Base-by-base conservation (phyloP, 1,284 basidiomycete species). In the Melampsora americana region DNA sequence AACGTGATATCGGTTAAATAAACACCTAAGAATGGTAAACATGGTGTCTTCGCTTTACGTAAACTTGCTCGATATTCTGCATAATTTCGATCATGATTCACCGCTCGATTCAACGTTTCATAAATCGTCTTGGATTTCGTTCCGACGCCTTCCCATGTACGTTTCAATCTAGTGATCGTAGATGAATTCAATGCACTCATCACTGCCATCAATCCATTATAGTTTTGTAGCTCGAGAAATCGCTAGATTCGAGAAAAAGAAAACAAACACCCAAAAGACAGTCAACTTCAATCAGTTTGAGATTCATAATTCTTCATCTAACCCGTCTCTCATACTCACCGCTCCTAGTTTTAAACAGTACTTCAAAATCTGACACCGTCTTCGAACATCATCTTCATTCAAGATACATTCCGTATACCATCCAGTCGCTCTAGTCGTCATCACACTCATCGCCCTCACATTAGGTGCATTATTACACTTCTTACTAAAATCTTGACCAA, bases 1-100 rank as follows among this genome's bases (percentile, higher is more conserved):
- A 98, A 99, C 1, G 94, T 98, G 78, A 97, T 87, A 83, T 95
- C 93, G 4, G 93, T 94, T 78, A 94, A 85, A 83, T 93, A 93
- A 28, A 92, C n/a, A 92, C 93, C 62, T 95, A 78, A 86, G 87
- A 96, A 96, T 5, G 94, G 94, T 28, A 97, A 88, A 30, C 92
- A 93, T 23, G 94, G 92, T 11, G 92, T 90, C 2, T 88, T 87
- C 16, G 90, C 92, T 79, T 91, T 91, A 6, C 82, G 77, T 30
- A 82, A 77, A 62, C 87, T 88, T 69, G 88, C 87, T 70, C 95
- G 91, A 83, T 99, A 99, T 80, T 92, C 90, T 78, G 92, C 90
- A 81, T 95, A 97, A 83, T 96, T 96, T 75, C 93, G 88, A 67
- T 90, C 87, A 81, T 93, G 91, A 81, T 97, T 94, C 16, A 95